phyloP scores from a whole-genome alignment of 805 yeast genomes.

The Dipodascopsis uninucleata region DNA sequence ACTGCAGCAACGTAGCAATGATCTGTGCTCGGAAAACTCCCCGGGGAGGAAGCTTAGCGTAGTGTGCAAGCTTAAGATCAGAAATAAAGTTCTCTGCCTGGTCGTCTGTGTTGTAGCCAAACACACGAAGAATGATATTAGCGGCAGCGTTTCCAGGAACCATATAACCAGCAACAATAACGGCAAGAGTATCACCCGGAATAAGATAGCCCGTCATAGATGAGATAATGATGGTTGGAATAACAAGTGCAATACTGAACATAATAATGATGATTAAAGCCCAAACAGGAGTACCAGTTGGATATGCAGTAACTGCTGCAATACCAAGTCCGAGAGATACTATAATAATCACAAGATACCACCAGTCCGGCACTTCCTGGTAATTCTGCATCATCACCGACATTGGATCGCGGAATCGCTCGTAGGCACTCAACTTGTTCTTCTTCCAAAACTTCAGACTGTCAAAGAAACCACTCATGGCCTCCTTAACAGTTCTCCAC shows the following conservation, averaged over 20 bases:
- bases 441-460: slow-evolving; percentile 3
- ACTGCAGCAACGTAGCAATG: slow-evolving; percentile 51
- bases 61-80: slow-evolving; percentile 51
- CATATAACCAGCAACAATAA: slow-evolving; percentile 45
- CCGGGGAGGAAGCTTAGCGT: slow-evolving; percentile 52
- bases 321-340: slow-evolving; percentile 37
- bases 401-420: slow-evolving; percentile 29
- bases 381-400: slow-evolving; percentile 55
- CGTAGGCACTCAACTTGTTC: background rate
- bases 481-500: slow-evolving; percentile 34
- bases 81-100: slow-evolving; percentile 43
- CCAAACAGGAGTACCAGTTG: slow-evolving; percentile 57
- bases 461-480: slow-evolving; percentile 6
- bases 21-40: slow-evolving; percentile 50
- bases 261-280: slow-evolving; percentile 55
- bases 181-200: slow-evolving; percentile 41
- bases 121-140: slow-evolving; percentile 48
- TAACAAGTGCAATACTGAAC: slow-evolving; percentile 51
- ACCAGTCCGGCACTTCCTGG: slow-evolving; percentile 71
- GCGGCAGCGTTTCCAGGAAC: slow-evolving; percentile 51
- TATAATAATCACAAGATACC: slow-evolving; percentile 53
- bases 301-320: slow-evolving; percentile 42
- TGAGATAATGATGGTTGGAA: slow-evolving; percentile 60
- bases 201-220: slow-evolving; percentile 60
- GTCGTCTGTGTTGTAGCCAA: slow-evolving; percentile 47